These are phyloP conservation scores for Trifolium pratense DNA, from an alignment of 306 rosid genomes.

Conservation along the genomic window DNA sequence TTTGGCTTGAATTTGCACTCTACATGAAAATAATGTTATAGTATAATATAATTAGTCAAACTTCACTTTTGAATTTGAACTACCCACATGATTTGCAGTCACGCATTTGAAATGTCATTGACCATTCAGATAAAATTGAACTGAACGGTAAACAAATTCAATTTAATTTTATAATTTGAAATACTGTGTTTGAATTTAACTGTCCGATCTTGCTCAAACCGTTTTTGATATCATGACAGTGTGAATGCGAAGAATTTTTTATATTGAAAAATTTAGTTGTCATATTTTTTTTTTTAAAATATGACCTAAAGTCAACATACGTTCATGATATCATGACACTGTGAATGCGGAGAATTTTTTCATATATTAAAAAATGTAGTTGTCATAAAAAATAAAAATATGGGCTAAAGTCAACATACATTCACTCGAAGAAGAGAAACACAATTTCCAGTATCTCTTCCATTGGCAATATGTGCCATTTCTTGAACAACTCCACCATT, in stretches of 20 bases:
- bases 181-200: too few species aligned
- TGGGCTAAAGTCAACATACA: slow-evolving; percentile 46
- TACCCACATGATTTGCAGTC: too few species aligned
- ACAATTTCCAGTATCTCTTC: slow-evolving; percentile 86
- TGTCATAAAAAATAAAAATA: not conserved
- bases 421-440: slow-evolving; percentile 93
- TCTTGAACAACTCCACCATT: slow-evolving; percentile 97
- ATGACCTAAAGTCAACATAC: slow-evolving; percentile 44
- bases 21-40: slow-evolving; percentile 32
- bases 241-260: too few species aligned
- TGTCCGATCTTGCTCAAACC: not conserved
- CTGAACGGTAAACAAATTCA: too few species aligned
- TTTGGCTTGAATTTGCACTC: slow-evolving; percentile 98
- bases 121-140: too few species aligned
- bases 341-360: too few species aligned
- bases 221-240: too few species aligned
- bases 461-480: slow-evolving; percentile 98
- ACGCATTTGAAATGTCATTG: too few species aligned
- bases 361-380: not conserved
- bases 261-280: not conserved
- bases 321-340: slow-evolving; percentile 36
- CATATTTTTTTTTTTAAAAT: too few species aligned
- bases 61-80: too few species aligned
- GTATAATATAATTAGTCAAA: too few species aligned
- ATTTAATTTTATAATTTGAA: too few species aligned